Evolutionary conservation across 225 moss, liverwort and hornwort genomes (phyloP).

Genomic region (Polytrichum commune): DNA sequence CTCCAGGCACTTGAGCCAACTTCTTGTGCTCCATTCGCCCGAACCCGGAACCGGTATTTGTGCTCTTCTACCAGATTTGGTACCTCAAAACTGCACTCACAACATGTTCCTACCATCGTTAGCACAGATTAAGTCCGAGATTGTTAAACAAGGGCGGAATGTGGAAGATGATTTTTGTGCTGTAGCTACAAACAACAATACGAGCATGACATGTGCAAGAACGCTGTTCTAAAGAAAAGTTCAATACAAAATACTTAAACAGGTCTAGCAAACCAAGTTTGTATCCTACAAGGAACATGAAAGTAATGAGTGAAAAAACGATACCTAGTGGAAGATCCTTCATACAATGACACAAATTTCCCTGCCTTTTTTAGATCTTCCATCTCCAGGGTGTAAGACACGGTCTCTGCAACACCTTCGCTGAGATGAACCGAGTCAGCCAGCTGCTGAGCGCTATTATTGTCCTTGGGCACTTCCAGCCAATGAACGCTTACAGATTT

Average conservation of each 20-base stretch:
- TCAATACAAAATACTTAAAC: too few species aligned
- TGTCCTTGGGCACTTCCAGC: conserved; percentile 3
- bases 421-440: neutral
- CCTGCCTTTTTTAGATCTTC: conserved; percentile 1
- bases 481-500: conserved; percentile 8
- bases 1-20: conserved; percentile 6
- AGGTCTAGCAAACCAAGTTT: neutral
- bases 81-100: conserved; percentile 8
- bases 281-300: neutral
- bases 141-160: neutral
- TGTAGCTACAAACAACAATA: too few species aligned
- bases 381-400: conserved; percentile 15
- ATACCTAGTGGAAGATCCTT: conserved; percentile 11
- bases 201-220: too few species aligned
- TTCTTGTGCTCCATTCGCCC: conserved; percentile 4
- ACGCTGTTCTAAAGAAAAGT: too few species aligned
- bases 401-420: conserved; percentile 1
- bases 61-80: conserved; percentile 1
- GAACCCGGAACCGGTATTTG: conserved; percentile 14
- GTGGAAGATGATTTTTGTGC: too few species aligned
- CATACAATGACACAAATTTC: conserved; percentile 6
- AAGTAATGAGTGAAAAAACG: neutral
- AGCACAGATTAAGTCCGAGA: neutral
- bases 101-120: neutral
- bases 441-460: neutral